phyloP scores from a whole-genome alignment of 176 grass and related monocot genomes.

The Rhynchospora pubera region DNA sequence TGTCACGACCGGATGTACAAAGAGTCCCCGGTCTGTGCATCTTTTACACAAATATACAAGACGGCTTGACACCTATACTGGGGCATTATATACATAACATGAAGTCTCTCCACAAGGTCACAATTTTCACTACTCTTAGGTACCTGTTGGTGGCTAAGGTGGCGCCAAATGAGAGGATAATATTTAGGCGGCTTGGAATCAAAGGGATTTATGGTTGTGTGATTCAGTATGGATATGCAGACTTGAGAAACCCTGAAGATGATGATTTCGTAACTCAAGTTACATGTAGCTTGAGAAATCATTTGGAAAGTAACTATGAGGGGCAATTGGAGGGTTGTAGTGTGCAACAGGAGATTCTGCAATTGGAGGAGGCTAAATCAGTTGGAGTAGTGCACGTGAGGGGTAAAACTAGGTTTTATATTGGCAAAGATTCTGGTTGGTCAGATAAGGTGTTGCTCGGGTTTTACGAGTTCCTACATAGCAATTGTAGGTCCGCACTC shows the following conservation, averaged over 20 bases:
- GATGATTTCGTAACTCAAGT: slow-evolving; percentile 46
- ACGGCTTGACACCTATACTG: slow-evolving; percentile 56
- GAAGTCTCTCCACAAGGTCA: slow-evolving; percentile 54
- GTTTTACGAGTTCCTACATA: slow-evolving; percentile 72
- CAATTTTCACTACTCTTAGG: slow-evolving; percentile 53
- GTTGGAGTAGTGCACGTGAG: slow-evolving; percentile 51
- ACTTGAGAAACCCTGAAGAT: slow-evolving; percentile 32
- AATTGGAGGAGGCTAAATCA: slow-evolving; percentile 34
- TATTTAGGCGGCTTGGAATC: slow-evolving; percentile 39
- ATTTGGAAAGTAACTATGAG: slow-evolving; percentile 21
- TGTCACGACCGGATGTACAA: slow-evolving; percentile 52
- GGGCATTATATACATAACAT: slow-evolving; percentile 73
- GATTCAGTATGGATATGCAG: slow-evolving; percentile 59
- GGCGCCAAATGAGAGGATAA: slow-evolving; percentile 42
- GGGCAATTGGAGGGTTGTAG: not conserved
- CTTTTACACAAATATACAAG: slow-evolving; percentile 81
- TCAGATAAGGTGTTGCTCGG: slow-evolving; percentile 55
- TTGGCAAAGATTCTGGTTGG: slow-evolving; percentile 38
- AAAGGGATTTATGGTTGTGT: slow-evolving; percentile 56
- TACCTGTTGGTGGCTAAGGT: slow-evolving; percentile 64
- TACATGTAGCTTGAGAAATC: slow-evolving; percentile 9
- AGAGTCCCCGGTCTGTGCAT: slow-evolving; percentile 63
- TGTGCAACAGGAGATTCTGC: slow-evolving; percentile 26
- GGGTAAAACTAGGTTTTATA: slow-evolving; percentile 67
- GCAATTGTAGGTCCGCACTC: slow-evolving; percentile 53